phyloP scores from a whole-genome alignment of 2,329 filamentous ascomycete species.

The Colletotrichum tamarilloi region DNA sequence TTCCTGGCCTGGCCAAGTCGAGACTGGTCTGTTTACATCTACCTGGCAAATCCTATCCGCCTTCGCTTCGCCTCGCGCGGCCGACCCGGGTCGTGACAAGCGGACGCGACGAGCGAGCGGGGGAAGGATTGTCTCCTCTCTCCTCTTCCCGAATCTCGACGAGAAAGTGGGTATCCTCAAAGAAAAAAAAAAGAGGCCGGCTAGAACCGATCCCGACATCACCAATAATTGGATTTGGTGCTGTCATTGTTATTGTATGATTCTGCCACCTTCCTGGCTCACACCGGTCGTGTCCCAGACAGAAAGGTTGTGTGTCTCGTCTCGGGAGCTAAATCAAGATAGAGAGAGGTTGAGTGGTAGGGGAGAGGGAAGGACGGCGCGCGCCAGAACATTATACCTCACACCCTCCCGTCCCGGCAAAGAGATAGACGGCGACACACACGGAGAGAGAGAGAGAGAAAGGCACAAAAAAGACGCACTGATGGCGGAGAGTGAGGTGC shows the following conservation, averaged over 20 bases:
- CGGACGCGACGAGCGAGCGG: conserved; percentile 13
- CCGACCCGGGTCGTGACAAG: conserved; percentile 10
- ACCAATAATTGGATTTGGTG: conserved; percentile 9
- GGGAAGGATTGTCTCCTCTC: background rate
- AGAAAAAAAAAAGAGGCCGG: background rate
- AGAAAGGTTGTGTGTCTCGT: conserved; percentile 32
- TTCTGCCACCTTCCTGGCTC: conserved; percentile 25
- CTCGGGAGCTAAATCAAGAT: conserved; percentile 33
- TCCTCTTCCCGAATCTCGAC: background rate
- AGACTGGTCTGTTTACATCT: conserved; percentile 19
- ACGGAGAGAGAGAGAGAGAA: background rate
- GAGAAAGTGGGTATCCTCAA: conserved; percentile 14
- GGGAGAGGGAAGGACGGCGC: background rate
- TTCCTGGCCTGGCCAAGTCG: conserved; percentile 13
- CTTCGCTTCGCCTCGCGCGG: conserved; percentile 27
- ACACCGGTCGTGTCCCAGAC: conserved; percentile 32
- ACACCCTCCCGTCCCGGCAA: background rate
- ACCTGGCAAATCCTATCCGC: background rate
- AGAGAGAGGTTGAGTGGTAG: background rate
- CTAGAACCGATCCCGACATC: conserved; percentile 10
- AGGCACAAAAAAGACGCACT: background rate
- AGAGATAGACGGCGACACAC: no score
- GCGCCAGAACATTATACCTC: conserved; percentile 7
- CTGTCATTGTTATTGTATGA: conserved; percentile 24
- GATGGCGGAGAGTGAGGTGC: conserved; percentile 4